Base-by-base conservation (phyloP, 441 rosid genomes). In the Raphanus hybrid region DNA sequence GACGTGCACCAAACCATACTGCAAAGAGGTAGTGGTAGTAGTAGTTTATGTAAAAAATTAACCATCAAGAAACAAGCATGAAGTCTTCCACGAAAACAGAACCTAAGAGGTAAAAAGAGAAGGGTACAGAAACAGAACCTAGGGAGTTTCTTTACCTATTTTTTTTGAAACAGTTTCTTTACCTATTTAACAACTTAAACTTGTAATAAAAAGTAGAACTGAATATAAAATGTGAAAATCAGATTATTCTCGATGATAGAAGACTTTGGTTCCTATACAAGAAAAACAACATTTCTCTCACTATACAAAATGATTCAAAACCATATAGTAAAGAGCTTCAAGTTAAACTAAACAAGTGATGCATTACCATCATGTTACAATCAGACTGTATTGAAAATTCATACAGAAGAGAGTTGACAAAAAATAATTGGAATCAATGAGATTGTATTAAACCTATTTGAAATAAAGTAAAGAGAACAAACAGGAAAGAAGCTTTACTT, bases 1-100 rank as follows among this genome's bases (percentile, higher is more conserved):
- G 81, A 94, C 73, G 57, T 95, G 99, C 75, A 90, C 98, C 89
- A 94, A 86, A 75, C 84, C 92, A 77, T 92, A 92, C 99, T 95
- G 92, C 87, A 91, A 67, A 55, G 15, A 45, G 11, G 4, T 2
- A 14, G 10, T 34, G 65, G 23, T 45, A 69, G 23, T 45, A 69
- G 54, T 14, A 74, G 75, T 73, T 61, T 14, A 64, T 54, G 45
- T 26, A 18, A 52, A 23, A 9, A 20, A 32, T 62, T 39, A 64
- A 69, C 12, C 75, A 20, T 69, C 62, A 34, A 1, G 32, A 20
- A 66, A 58, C 48, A 52, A 59, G 37, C 50, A 62, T 63, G 69
- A 69, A 15, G 39, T 5, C 67, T 70, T 48, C 69, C 45, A 64
- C 15, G 16, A n/a, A 81, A 63, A 43, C 45, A 76, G 55, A 69